A percentile compares a stretch with the other conserved stretches of the same genome.
These are phyloP conservation scores for Acacia acuminata DNA, from an alignment of 306 rosid species.

Conservation along the genomic window DNA sequence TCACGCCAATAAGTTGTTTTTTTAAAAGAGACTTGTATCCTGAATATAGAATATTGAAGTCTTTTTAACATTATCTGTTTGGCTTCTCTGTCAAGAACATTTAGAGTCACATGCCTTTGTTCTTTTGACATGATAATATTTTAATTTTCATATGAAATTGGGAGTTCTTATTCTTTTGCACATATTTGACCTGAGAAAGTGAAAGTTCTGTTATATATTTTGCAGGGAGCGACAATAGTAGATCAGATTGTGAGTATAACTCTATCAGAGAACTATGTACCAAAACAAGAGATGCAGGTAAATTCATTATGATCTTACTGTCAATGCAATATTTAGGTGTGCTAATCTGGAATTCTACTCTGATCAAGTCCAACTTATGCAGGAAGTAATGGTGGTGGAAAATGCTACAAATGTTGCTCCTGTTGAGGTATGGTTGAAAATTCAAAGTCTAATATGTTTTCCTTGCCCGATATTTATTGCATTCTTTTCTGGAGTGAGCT, in stretches of 20 bases:
- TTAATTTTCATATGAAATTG: not conserved
- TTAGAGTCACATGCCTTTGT: slow-evolving; percentile 2
- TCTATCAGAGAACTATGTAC: slow-evolving; percentile 56
- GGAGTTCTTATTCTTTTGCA: not conserved
- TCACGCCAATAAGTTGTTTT: not conserved
- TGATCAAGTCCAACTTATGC: slow-evolving; percentile 33
- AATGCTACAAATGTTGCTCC: slow-evolving; percentile 42
- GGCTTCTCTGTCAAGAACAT: not conserved
- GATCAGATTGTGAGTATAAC: slow-evolving; percentile 68
- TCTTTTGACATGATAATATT: not conserved
- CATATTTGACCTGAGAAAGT: not conserved
- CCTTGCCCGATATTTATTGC: not conserved
- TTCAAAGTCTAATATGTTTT: not conserved
- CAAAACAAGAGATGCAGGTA: slow-evolving; percentile 47
- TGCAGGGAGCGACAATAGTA: slow-evolving; percentile 77
- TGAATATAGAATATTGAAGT: not conserved
- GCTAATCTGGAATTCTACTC: not conserved
- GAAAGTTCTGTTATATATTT: slow-evolving; percentile 5
- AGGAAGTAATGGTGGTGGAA: slow-evolving; percentile 57
- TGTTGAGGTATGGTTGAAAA: slow-evolving; percentile 43
- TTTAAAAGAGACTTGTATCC: not conserved
- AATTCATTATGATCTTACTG: not conserved
- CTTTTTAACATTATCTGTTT: not conserved
- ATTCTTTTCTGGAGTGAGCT: slow-evolving; percentile 3
- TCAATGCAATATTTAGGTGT: slow-evolving; percentile 4